phyloP scores from a whole-genome alignment of 495 filamentous ascomycete genomes.

The Hamigera avellanea region DNA sequence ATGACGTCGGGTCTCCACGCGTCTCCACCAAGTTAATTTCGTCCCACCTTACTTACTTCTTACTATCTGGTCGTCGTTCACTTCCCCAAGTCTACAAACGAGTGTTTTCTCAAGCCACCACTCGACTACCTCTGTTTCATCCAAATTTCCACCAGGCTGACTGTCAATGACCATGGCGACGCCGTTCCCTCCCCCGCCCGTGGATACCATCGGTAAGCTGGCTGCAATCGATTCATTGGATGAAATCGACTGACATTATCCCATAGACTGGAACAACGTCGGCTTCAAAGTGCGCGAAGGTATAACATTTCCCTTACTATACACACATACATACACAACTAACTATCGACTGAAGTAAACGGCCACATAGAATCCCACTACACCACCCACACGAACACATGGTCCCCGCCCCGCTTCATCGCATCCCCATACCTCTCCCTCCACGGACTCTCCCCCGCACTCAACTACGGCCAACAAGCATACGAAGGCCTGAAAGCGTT shows the following conservation, averaged over 20 bases:
- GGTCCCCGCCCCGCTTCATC: slow-evolving; percentile 64
- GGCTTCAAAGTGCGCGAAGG: slow-evolving; percentile 88
- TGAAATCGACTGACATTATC: not conserved
- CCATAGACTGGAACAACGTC: slow-evolving; percentile 73
- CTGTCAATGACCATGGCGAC: slow-evolving; percentile 4
- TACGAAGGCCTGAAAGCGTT: slow-evolving; percentile 93
- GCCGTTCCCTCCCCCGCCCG: slow-evolving; percentile 70
- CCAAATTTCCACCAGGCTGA: too few species aligned
- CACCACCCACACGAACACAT: slow-evolving; percentile 47
- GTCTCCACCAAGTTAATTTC: too few species aligned
- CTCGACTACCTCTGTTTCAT: too few species aligned
- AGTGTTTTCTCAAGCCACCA: too few species aligned
- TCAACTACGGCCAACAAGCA: slow-evolving; percentile 91
- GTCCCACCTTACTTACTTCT: too few species aligned
- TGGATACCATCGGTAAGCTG: slow-evolving; percentile 57
- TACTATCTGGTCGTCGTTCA: too few species aligned
- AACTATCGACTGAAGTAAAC: slow-evolving; percentile 6
- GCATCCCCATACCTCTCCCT: slow-evolving; percentile 66
- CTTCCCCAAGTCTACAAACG: too few species aligned
- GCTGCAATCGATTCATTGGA: too few species aligned
- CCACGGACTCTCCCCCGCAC: slow-evolving; percentile 79
- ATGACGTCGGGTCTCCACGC: too few species aligned
- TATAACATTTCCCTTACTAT: slow-evolving; percentile 18
- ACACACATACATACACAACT: not conserved
- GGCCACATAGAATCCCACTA: slow-evolving; percentile 40